A percentile compares a stretch with the other conserved stretches of the same genome.
phyloP scores from a whole-genome alignment of 495 filamentous ascomycete genomes.

The Xanthoparmelia taractica region DNA sequence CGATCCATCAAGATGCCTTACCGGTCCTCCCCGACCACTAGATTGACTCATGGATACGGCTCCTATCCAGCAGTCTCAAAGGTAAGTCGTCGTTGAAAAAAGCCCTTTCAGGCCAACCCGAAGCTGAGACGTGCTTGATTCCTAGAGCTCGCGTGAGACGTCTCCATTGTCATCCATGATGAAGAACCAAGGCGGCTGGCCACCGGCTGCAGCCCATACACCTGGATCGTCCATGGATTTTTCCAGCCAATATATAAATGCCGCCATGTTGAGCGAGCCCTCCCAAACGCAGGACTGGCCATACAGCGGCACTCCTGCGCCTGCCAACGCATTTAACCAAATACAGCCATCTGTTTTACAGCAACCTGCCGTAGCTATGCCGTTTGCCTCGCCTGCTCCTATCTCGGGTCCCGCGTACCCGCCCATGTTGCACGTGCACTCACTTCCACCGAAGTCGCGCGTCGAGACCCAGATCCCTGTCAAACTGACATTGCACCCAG shows the following conservation, averaged over 20 bases:
- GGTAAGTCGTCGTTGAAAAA: conserved; percentile 3
- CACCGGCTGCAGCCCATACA: conserved; percentile 3
- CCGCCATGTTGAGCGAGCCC: conserved; percentile 21
- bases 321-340: neutral
- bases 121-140: conserved; percentile 3
- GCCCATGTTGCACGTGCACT: conserved; percentile 48
- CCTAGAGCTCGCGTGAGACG: conserved; percentile 7
- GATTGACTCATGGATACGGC: conserved; percentile 5
- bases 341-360: conserved; percentile 6
- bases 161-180: conserved; percentile 3
- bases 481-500: conserved; percentile 60
- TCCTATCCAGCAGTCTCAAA: conserved; percentile 9
- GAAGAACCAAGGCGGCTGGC: conserved; percentile 6
- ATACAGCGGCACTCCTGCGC: neutral
- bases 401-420: conserved; percentile 11
- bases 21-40: neutral
- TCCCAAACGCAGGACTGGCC: conserved; percentile 23
- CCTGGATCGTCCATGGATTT: conserved; percentile 10
- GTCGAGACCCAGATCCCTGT: conserved; percentile 93
- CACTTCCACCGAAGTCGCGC: conserved; percentile 70
- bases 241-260: conserved; percentile 14
- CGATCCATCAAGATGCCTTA: conserved; percentile 13
- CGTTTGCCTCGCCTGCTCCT: conserved; percentile 10
- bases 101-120: neutral
- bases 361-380: conserved; percentile 6